Conservation (phyloP, 306 rosid genomes). For the Hippophae tibetana region DNA sequence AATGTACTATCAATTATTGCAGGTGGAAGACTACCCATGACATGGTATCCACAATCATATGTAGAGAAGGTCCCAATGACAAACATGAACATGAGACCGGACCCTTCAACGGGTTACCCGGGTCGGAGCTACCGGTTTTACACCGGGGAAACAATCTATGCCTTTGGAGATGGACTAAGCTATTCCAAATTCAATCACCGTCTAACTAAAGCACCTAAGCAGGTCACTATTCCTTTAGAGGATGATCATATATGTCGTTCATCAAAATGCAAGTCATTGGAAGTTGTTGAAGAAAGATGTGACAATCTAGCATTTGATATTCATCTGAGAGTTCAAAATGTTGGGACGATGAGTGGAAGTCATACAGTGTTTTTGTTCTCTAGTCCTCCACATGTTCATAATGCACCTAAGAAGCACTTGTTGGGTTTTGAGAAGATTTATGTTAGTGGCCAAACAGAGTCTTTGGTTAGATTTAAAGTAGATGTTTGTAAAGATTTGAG, state of each 20-base stretch:
- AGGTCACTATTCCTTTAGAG: conserved; percentile 50
- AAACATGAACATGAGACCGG: conserved; percentile 93
- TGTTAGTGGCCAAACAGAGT: conserved; percentile 34
- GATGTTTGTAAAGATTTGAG: conserved; percentile 87
- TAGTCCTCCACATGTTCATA: conserved; percentile 65
- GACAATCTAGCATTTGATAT: conserved; percentile 52
- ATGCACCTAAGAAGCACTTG: conserved; percentile 74
- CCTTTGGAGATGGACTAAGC: conserved; percentile 84
- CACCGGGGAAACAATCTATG: conserved; percentile 67
- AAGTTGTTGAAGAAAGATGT: conserved; percentile 43
- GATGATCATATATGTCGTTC: conserved; percentile 57
- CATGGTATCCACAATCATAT: conserved; percentile 96
- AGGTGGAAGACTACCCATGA: conserved; percentile 97
- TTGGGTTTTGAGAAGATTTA: conserved; percentile 65
- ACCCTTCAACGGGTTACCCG: conserved; percentile 63
- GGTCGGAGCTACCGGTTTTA: conserved; percentile 83
- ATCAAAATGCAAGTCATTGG: conserved; percentile 64
- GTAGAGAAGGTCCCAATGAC: conserved; percentile 86
- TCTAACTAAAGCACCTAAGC: conserved; percentile 50
- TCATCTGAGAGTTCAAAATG: conserved; percentile 58
- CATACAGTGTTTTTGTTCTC: conserved; percentile 64
- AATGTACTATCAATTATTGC: conserved; percentile 8
- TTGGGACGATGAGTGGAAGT: conserved; percentile 46
- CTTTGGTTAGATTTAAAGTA: conserved; percentile 54
- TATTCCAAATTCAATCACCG: conserved; percentile 48